phyloP scores from a whole-genome alignment of 73 alveolate species.

The Paramecium octaurelia region DNA sequence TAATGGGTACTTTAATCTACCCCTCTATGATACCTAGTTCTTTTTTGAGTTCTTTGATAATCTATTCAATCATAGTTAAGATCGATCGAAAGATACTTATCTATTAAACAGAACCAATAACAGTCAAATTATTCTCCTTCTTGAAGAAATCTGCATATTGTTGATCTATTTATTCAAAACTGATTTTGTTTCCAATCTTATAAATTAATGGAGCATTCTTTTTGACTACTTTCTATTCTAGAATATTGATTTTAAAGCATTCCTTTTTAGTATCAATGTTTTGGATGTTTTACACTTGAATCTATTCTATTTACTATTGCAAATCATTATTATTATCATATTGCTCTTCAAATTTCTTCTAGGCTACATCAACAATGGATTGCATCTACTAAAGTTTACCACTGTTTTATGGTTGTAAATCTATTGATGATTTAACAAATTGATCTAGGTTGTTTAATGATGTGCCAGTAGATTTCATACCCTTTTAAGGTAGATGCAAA shows the following conservation, averaged over 20 bases:
- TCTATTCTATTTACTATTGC: not conserved
- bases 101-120: slow-evolving; percentile 44
- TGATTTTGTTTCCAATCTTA: slow-evolving; percentile 46
- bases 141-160: slow-evolving; percentile 45
- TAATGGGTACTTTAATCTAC: slow-evolving; percentile 42
- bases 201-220: slow-evolving; percentile 41
- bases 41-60: slow-evolving; percentile 33
- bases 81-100: slow-evolving; percentile 13
- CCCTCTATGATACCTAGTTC: slow-evolving; percentile 60
- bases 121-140: slow-evolving; percentile 43
- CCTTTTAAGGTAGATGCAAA: not conserved
- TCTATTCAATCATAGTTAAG: slow-evolving; percentile 10
- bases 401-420: not conserved
- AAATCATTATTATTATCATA: not conserved
- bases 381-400: not conserved
- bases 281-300: not conserved
- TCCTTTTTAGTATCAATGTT: not conserved
- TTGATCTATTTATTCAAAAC: slow-evolving; percentile 50
- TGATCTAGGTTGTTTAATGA: not conserved
- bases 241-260: slow-evolving; percentile 13
- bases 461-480: not conserved
- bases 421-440: not conserved
- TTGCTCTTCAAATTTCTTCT: not conserved
- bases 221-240: slow-evolving; percentile 20
- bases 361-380: not conserved